phyloP scores from a whole-genome alignment of 495 filamentous ascomycete species.

The Penicillium atrosanguineum region DNA sequence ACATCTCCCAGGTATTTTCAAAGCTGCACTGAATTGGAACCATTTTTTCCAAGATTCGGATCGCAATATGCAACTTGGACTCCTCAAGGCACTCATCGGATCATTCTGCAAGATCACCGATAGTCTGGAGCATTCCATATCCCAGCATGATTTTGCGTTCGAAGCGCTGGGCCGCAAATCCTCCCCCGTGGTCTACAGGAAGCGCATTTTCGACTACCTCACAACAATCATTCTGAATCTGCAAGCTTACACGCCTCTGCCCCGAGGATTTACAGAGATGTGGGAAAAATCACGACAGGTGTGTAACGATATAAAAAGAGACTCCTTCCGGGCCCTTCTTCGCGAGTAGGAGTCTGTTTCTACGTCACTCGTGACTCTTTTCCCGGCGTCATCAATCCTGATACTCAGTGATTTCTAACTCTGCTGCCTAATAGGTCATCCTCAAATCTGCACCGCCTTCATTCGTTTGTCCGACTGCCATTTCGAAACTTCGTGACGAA shows the following conservation, averaged over 20 bases:
- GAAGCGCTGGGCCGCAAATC: not conserved
- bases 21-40: not conserved
- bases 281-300: not conserved
- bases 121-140: not conserved
- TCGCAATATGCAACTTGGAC: not conserved
- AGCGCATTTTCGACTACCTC: conserved; percentile 9
- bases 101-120: conserved; percentile 1
- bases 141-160: not conserved
- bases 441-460: not conserved
- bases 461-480: not conserved
- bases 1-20: conserved; percentile 2
- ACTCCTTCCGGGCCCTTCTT: not conserved
- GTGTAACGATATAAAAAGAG: not conserved
- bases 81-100: not conserved
- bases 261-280: not conserved
- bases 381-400: not conserved
- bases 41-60: not conserved
- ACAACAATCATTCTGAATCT: conserved; percentile 11
- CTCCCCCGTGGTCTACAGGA: not conserved
- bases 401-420: not conserved
- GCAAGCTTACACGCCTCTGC: conserved; percentile 1
- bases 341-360: not conserved
- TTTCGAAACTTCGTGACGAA: conserved; percentile 1
- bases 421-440: not conserved
- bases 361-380: not conserved